Evolutionary conservation across 2,329 filamentous ascomycete genomes (phyloP).

Genomic region (Arthrinium puccinioides): DNA sequence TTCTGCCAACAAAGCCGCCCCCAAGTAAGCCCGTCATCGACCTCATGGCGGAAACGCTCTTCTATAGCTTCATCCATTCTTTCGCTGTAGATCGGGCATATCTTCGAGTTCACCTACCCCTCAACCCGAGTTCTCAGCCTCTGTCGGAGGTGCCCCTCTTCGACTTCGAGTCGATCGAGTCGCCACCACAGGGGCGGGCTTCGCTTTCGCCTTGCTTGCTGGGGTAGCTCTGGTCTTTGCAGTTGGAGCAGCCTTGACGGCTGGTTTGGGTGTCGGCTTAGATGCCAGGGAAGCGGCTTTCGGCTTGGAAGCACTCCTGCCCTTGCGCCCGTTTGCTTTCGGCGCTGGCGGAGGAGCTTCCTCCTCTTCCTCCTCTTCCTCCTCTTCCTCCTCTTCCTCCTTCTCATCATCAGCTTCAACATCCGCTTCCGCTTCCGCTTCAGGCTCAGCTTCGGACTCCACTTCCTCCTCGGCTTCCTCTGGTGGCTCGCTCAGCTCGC

Average conservation of each 20-base stretch:
- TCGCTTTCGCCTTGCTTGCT: neutral
- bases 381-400: constrained; percentile 14
- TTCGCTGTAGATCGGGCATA: too few relatives aligned
- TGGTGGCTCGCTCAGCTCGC: constrained; percentile 4
- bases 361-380: constrained; percentile 13
- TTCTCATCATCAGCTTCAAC: constrained; percentile 10
- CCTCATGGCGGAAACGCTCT: too few relatives aligned
- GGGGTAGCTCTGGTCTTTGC: neutral
- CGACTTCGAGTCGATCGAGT: constrained; percentile 1
- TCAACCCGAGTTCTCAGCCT: neutral
- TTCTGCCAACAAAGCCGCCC: too few relatives aligned
- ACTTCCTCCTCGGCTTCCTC: constrained; percentile 6
- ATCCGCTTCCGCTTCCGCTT: constrained; percentile 4
- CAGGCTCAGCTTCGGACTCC: constrained; percentile 4
- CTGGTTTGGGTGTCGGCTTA: neutral
- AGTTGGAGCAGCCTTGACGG: neutral
- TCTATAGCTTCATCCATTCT: too few relatives aligned
- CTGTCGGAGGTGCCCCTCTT: neutral
- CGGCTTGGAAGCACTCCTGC: constrained; percentile 7
- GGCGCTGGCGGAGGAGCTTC: constrained; percentile 12
- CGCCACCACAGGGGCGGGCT: constrained; percentile 1
- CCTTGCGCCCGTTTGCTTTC: constrained; percentile 17
- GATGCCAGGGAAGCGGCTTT: neutral
- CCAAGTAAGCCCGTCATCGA: too few relatives aligned
- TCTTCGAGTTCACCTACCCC: too few relatives aligned